Base-by-base conservation (phyloP, 371 early-diverging fungal species). In the Circinella umbellata region DNA sequence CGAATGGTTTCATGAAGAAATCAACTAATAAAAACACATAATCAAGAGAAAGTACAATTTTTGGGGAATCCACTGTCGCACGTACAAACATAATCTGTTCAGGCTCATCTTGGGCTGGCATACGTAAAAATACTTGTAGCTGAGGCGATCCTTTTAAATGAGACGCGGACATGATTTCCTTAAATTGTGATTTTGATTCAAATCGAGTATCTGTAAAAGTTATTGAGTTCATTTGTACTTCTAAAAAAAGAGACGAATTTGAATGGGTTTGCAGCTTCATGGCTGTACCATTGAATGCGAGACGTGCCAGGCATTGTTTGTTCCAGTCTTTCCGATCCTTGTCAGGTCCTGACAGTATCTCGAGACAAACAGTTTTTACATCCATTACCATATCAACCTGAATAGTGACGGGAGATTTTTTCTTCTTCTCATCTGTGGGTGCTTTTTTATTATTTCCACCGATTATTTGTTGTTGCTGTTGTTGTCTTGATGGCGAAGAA, bases 51-150 rank as follows among this genome's bases (percentile, higher is more conserved):
- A 97, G 80, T 36, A 95, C 86, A 15, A 96, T 73, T 61, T 90
- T 91, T 3, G 97, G 94, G 14, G 89, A 89, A 74, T 95, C 95
- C 4, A 98, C 73, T 7, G 94, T 92, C 27, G 93, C 83, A 18
- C 87, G 61, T n/a, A 88, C 86, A 17, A 73, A 78, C 69, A 86
- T 75, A n/a, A 82, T 77, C 15, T 48, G 53, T 0, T 63, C 51
- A 27, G 27, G 27, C 7, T 73, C 57, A 4, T 67, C 48, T n/a
- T 73, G 75, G 14, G 63, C 71, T 3, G 76, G 67, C 17, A 61
- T 66, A 9, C 20, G 17, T 15, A 88, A 49, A 35, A 82, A 84
- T 37, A 91, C 73, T 51, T 90, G 80, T 18, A 95, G 79, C 74
- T 96, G 96, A 35, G 93, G 92, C 6, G 34, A 11, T 1, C 88